Evolutionary conservation across 1,284 basidiomycete genomes (phyloP).

Genomic region (Microbotryum silenes-acaulis): DNA sequence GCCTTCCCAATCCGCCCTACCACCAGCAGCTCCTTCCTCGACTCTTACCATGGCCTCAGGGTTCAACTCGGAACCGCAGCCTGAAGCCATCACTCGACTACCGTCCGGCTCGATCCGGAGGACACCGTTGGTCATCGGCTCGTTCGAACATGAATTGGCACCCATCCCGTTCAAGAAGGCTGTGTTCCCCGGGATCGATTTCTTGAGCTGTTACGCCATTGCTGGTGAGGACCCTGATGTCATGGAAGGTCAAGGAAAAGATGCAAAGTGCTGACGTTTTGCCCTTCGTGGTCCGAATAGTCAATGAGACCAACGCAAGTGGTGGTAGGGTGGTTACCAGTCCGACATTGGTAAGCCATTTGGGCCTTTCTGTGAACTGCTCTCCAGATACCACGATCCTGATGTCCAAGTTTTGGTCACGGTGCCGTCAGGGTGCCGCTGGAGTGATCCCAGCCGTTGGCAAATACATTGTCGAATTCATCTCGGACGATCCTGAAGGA

Average conservation of each 20-base stretch:
- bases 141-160: constrained; percentile 70
- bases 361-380: constrained; percentile 7
- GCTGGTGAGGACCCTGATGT: constrained; percentile 15
- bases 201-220: constrained; percentile 52
- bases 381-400: neutral
- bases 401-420: neutral
- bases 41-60: neutral
- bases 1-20: constrained; percentile 7
- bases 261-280: constrained; percentile 41
- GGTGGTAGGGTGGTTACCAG: constrained; percentile 91
- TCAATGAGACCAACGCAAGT: constrained; percentile 76
- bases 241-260: neutral
- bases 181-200: constrained; percentile 87
- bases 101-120: constrained; percentile 15
- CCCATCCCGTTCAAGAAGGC: constrained; percentile 65
- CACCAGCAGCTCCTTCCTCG: neutral
- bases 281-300: constrained; percentile 57
- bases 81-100: constrained; percentile 9
- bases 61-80: constrained; percentile 1
- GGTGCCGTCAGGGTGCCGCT: constrained; percentile 35
- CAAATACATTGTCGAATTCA: constrained; percentile 75
- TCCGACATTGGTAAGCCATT: constrained; percentile 59
- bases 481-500: constrained; percentile 79
- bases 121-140: constrained; percentile 54
- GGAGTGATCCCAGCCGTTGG: constrained; percentile 82